Evolutionary conservation across 768 basidiomycete genomes (phyloP), one percentile per base, ranked within the genome.

Genomic region (Strobilomyces confusus): DNA sequence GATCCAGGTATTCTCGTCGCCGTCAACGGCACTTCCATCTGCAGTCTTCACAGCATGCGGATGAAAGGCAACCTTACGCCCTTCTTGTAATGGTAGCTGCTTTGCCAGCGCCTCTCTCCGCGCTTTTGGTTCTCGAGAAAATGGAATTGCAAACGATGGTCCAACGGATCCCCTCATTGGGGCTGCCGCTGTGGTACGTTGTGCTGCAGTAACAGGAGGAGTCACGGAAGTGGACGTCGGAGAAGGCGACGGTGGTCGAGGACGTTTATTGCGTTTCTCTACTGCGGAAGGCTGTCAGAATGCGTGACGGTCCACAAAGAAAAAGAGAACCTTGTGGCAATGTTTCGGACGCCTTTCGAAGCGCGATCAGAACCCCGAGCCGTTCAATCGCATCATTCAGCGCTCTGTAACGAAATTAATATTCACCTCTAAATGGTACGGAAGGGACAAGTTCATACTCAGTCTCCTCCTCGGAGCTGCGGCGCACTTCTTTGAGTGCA

Each of bases 181-280:
- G 11, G 44, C 54, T 42, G 52, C 20, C 4, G 41, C 36, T 13
- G 53, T 34, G 34, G 58, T 45, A 5, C 69, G 70, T 30, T 59
- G 49, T 12, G 49, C 30, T 47, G 56, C 58, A 17, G 54, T 34
- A 41, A 69, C 48, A 13, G 61, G 67, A 36, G 68, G 68, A 4
- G 69, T 63, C 41, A 61, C 61, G n/a, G 79, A 73, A 50, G 70
- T 69, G 38, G 81, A 77, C n/a, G 81, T 76, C 15, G 78, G 77
- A 5, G 81, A 72, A 8, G 91, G 89, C 9, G 91, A 90, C 22
- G 81, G 77, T 3, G 77, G 82, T 57, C 87, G 74, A 17, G 84
- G 86, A 20, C 90, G 85, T 69, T 92, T 91, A 52, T 77, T 80
- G 40, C 91, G 80, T 69, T 92, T 92, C 57, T 90, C 88, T 81